A percentile compares a stretch with the other conserved stretches of the same genome.
Evolutionary conservation across 1,139 yeast species (phyloP).

Genomic region (Suhomyces coccinellae): DNA sequence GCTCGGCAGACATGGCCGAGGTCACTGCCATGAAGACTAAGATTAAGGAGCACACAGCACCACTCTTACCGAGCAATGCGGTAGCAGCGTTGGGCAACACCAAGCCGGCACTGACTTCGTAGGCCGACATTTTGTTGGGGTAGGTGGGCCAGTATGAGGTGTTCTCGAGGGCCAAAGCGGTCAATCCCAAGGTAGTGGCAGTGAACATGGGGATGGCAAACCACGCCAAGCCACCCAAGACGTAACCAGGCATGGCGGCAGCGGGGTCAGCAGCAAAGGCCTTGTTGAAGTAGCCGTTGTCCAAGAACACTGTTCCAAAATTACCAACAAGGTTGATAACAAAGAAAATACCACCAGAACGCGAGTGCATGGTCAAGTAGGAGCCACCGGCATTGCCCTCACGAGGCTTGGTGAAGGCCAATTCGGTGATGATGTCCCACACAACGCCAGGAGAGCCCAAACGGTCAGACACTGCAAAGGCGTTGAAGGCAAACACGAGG

Average conservation of each 20-base stretch:
- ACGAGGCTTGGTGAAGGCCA: slow-evolving; percentile 60
- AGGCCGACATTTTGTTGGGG: slow-evolving; percentile 62
- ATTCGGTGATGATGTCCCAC: slow-evolving; percentile 64
- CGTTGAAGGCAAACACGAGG: slow-evolving; percentile 60
- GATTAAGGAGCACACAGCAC: slow-evolving; percentile 77
- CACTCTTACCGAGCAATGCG: slow-evolving; percentile 81
- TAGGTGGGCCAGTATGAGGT: slow-evolving; percentile 75
- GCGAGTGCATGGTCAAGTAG: slow-evolving; percentile 76
- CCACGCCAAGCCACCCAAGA: slow-evolving; percentile 90
- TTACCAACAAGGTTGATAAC: slow-evolving; percentile 83
- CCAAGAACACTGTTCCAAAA: slow-evolving; percentile 86
- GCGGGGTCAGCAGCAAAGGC: slow-evolving; percentile 86
- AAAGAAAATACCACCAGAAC: slow-evolving; percentile 77
- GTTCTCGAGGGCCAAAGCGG: slow-evolving; percentile 69
- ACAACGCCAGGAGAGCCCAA: slow-evolving; percentile 83
- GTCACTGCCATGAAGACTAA: slow-evolving; percentile 83
- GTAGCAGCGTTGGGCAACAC: slow-evolving; percentile 87
- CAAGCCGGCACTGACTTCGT: slow-evolving; percentile 75
- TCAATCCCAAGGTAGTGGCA: slow-evolving; percentile 83
- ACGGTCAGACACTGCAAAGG: slow-evolving; percentile 58
- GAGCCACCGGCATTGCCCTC: slow-evolving; percentile 77
- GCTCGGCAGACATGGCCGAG: slow-evolving; percentile 82
- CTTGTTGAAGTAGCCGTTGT: slow-evolving; percentile 87
- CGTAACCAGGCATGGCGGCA: slow-evolving; percentile 86
- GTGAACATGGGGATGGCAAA: slow-evolving; percentile 82